A percentile compares a stretch with the other conserved stretches of the same genome.
These are phyloP conservation scores for Amanita muscaria DNA, from an alignment of 768 basidiomycete genomes.

Conservation along the genomic window DNA sequence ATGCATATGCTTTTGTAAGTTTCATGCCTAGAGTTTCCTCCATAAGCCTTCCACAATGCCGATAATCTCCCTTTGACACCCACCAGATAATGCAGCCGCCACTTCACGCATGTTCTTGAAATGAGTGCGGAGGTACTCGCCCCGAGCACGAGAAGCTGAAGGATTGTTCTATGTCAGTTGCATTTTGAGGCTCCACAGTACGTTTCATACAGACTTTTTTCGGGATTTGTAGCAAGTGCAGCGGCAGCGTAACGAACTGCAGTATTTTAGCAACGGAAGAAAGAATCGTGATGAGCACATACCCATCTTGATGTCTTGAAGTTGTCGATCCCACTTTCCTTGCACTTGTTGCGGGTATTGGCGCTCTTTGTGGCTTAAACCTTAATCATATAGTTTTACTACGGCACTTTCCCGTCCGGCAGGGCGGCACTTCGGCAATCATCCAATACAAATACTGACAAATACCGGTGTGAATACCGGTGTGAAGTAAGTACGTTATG, in stretches of 20 bases:
- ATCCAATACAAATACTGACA: no score
- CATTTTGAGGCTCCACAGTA: background rate
- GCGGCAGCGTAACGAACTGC: conserved; percentile 92
- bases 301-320: conserved; percentile 63
- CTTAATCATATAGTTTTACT: conserved; percentile 30
- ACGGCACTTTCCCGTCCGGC: background rate
- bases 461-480: no score
- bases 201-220: conserved; percentile 66
- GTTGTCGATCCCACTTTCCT: conserved; percentile 34
- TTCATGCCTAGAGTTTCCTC: conserved; percentile 56
- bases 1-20: conserved; percentile 89
- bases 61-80: conserved; percentile 17
- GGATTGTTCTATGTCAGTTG: conserved; percentile 15
- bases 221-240: conserved; percentile 81
- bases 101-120: conserved; percentile 99
- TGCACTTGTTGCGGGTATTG: conserved; percentile 14
- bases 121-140: conserved; percentile 97
- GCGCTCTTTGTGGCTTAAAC: conserved; percentile 35
- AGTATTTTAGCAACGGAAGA: conserved; percentile 13
- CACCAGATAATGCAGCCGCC: conserved; percentile 86
- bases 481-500: no score
- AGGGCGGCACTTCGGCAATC: no score
- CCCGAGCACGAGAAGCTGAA: conserved; percentile 83
- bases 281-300: conserved; percentile 22
- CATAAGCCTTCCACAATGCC: background rate